Conservation (phyloP, 2,329 filamentous ascomycete genomes). For the Malbranchea cinnamomea region DNA sequence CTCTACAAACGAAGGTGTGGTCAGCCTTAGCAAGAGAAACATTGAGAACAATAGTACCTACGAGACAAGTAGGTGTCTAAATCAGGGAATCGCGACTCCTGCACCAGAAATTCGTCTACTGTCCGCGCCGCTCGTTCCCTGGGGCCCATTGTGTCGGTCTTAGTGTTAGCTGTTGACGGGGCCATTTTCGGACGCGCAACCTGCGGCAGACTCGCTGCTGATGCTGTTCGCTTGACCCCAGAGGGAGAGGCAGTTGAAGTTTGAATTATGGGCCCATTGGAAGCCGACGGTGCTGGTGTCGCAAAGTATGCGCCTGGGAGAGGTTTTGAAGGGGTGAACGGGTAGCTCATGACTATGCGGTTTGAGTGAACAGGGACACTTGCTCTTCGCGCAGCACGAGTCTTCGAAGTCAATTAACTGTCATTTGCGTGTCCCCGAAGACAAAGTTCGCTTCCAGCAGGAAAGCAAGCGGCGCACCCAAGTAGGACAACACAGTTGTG, state of each 20-base stretch:
- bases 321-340: slow-evolving; percentile 24
- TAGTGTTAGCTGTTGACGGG: slow-evolving; percentile 25
- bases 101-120: slow-evolving; percentile 62
- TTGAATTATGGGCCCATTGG: slow-evolving; percentile 22
- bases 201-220: slow-evolving; percentile 3
- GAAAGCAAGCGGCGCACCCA: too few species aligned
- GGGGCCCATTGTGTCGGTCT: slow-evolving; percentile 44
- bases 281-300: slow-evolving; percentile 24
- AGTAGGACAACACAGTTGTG: too few species aligned
- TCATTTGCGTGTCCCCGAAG: too few species aligned
- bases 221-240: slow-evolving; percentile 3
- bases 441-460: too few species aligned
- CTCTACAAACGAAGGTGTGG: slow-evolving; percentile 36
- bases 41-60: slow-evolving; percentile 35
- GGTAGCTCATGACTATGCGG: slow-evolving; percentile 26
- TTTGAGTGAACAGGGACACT: too few species aligned
- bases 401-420: too few species aligned
- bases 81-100: slow-evolving; percentile 72
- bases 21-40: neutral
- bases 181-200: slow-evolving; percentile 4
- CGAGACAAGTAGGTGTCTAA: slow-evolving; percentile 79
- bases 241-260: slow-evolving; percentile 14
- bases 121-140: slow-evolving; percentile 68
- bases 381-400: too few species aligned
- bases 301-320: slow-evolving; percentile 29